Conservation (phyloP, 1,139 yeast genomes). For the Yamadazyma triangularis region DNA sequence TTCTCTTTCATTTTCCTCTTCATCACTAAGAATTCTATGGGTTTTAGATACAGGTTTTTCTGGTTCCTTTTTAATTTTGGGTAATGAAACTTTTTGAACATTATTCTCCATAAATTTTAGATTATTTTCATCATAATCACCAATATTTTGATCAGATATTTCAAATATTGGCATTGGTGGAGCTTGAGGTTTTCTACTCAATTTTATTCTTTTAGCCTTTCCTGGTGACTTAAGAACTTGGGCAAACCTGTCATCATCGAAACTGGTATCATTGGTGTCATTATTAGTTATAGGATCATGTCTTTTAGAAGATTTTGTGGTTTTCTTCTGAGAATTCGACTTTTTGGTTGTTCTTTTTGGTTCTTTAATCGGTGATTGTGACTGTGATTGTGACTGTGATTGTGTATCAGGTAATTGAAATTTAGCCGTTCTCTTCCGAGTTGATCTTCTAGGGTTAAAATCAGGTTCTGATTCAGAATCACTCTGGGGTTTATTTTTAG, state of each 20-base stretch:
- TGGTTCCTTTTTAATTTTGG: conserved; percentile 5
- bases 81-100: conserved; percentile 5
- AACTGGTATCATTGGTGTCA: conserved; percentile 1
- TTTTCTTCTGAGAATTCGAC: conserved; percentile 1
- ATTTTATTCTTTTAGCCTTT: conserved; percentile 13
- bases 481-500: too few relatives aligned
- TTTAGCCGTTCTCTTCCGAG: too few relatives aligned
- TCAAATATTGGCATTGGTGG: conserved; percentile 21
- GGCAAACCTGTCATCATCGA: conserved; percentile 7
- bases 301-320: background rate
- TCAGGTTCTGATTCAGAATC: too few relatives aligned
- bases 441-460: too few relatives aligned
- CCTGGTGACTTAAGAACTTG: conserved; percentile 11
- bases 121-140: conserved; percentile 34
- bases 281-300: background rate
- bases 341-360: conserved; percentile 1
- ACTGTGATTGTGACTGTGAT: conserved; percentile 1
- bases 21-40: background rate
- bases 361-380: background rate
- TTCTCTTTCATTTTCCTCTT: background rate
- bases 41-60: conserved; percentile 1
- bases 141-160: conserved; percentile 28
- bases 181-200: conserved; percentile 5
- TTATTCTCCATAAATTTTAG: conserved; percentile 20
- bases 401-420: too few relatives aligned